Conservation (phyloP, 208 protist genomes). For the Spironucleus salmonicida region DNA sequence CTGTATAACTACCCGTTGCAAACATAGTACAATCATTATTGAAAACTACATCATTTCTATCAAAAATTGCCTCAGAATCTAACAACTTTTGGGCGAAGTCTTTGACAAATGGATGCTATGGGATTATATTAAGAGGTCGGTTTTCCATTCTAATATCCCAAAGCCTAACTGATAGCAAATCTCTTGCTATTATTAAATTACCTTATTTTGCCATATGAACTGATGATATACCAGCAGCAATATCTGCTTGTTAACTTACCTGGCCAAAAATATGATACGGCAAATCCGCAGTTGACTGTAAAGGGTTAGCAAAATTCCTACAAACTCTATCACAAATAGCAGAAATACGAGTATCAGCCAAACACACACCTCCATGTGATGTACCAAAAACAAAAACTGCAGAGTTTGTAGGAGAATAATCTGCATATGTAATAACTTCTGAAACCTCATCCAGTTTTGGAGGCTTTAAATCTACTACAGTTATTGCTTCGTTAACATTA, state of each 20-base stretch:
- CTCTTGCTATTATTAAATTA: conserved; percentile 10
- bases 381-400: conserved; percentile 1
- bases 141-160: conserved; percentile 18
- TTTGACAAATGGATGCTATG: conserved; percentile 8
- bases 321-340: neutral
- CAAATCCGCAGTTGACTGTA: neutral
- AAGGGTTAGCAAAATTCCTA: neutral
- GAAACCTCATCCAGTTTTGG: neutral
- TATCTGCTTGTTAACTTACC: neutral
- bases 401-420: neutral
- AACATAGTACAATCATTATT: neutral
- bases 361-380: neutral
- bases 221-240: conserved; percentile 17
- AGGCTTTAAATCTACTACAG: conserved; percentile 12
- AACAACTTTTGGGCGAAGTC: neutral
- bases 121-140: neutral
- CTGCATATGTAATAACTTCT: conserved; percentile 22
- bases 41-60: conserved; percentile 7
- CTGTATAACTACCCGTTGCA: conserved; percentile 7
- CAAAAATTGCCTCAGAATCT: conserved; percentile 19
- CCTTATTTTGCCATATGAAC: neutral
- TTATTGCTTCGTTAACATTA: neutral
- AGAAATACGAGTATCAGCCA: neutral
- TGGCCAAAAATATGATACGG: neutral
- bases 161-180: conserved; percentile 12